Conservation (phyloP, 371 early-diverging fungal species). For the Rhizomucor pusillus region DNA sequence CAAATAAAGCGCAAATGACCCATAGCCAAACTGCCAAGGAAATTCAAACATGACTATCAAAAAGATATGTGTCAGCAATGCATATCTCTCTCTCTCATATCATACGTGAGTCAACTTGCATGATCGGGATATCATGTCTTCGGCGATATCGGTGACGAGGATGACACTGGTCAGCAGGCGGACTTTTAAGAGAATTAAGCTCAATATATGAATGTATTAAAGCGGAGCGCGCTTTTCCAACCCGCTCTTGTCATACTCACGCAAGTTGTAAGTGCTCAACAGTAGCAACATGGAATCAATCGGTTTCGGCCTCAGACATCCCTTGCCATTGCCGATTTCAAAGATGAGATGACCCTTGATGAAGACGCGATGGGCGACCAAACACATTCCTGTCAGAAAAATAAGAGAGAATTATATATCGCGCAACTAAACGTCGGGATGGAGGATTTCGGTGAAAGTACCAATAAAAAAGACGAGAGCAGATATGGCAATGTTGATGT, state of each 20-base stretch:
- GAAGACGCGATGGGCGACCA: constrained; percentile 10
- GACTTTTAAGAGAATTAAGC: constrained; percentile 12
- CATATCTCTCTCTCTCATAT: background rate
- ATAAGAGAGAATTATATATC: background rate
- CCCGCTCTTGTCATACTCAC: constrained; percentile 9
- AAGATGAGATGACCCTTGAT: constrained; percentile 22
- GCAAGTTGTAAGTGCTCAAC: constrained; percentile 18
- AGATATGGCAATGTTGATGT: constrained; percentile 22
- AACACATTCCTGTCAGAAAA: constrained; percentile 7
- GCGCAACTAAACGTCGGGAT: too few relatives aligned
- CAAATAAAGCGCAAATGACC: constrained; percentile 24
- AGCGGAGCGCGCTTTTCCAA: background rate
- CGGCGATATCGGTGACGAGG: constrained; percentile 19
- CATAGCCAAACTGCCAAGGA: constrained; percentile 30
- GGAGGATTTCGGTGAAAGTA: background rate
- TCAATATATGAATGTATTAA: background rate
- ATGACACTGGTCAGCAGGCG: constrained; percentile 23
- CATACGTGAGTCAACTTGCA: constrained; percentile 11
- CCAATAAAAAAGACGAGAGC: constrained; percentile 22
- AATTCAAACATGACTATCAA: constrained; percentile 21
- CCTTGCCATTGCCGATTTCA: constrained; percentile 11
- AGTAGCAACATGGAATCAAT: constrained; percentile 18
- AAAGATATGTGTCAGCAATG: background rate
- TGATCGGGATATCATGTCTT: constrained; percentile 19
- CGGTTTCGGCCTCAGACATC: constrained; percentile 22